Conservation (phyloP, 768 basidiomycete genomes). For the Russula compacta region DNA sequence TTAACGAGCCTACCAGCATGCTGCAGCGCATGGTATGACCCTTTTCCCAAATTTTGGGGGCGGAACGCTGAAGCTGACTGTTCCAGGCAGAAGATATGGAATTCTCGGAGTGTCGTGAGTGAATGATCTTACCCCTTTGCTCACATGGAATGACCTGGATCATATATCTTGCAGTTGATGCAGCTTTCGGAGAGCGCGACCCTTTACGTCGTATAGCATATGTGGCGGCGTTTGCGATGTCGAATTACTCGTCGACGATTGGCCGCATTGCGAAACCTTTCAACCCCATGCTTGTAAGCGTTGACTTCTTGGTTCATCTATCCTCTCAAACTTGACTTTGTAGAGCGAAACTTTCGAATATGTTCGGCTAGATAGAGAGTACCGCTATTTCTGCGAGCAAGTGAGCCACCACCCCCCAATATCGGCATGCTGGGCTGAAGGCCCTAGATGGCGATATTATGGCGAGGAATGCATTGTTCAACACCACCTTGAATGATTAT, state of each 20-base stretch:
- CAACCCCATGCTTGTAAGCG: slow-evolving; percentile 83
- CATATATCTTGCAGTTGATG: slow-evolving; percentile 50
- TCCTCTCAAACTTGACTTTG: background rate
- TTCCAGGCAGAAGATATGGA: slow-evolving; percentile 89
- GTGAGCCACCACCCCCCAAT: slow-evolving; percentile 97
- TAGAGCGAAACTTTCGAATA: slow-evolving; percentile 95
- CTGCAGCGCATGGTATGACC: slow-evolving; percentile 73
- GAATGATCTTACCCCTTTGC: background rate
- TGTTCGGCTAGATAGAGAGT: slow-evolving; percentile 76
- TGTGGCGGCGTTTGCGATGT: slow-evolving; percentile 96
- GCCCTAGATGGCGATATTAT: slow-evolving; percentile 82
- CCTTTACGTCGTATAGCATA: slow-evolving; percentile 79
- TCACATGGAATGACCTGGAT: background rate
- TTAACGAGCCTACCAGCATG: slow-evolving; percentile 95
- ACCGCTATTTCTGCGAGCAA: slow-evolving; percentile 92
- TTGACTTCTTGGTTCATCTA: background rate
- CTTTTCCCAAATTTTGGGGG: background rate
- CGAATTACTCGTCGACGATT: slow-evolving; percentile 93
- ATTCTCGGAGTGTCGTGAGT: slow-evolving; percentile 83
- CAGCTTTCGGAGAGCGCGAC: slow-evolving; percentile 68
- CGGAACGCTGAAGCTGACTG: background rate
- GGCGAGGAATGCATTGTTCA: slow-evolving; percentile 56
- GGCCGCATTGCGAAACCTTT: slow-evolving; percentile 96
- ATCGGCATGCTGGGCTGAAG: slow-evolving; percentile 91
- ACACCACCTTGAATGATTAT: background rate